Conservation (phyloP, 306 rosid genomes). For the Vachellia pachyceras region DNA sequence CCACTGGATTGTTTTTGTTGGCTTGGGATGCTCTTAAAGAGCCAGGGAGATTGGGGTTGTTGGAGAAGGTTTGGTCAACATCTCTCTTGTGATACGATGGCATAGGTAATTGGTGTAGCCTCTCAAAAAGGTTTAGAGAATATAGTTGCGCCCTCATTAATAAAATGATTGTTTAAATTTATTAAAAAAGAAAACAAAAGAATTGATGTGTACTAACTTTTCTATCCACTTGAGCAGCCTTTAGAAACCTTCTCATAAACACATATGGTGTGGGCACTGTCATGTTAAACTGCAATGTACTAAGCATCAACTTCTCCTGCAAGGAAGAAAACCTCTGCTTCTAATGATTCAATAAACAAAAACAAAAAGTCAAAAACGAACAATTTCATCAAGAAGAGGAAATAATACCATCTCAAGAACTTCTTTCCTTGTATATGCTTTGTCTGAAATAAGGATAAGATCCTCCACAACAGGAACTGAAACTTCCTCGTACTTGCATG, state of each 20-base stretch:
- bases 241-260: constrained; percentile 81
- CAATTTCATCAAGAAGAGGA: background rate
- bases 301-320: constrained; percentile 90
- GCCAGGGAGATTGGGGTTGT: too few relatives aligned
- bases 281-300: constrained; percentile 83
- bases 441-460: constrained; percentile 85
- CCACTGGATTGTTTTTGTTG: too few relatives aligned
- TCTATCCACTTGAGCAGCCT: constrained; percentile 89
- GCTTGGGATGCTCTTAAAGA: too few relatives aligned
- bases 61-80: too few relatives aligned
- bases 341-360: background rate
- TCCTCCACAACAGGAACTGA: constrained; percentile 89
- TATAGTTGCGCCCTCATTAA: too few relatives aligned
- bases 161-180: too few relatives aligned
- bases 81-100: too few relatives aligned
- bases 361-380: background rate
- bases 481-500: constrained; percentile 97
- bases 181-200: too few relatives aligned
- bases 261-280: constrained; percentile 92
- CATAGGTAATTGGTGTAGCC: too few relatives aligned
- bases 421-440: constrained; percentile 81
- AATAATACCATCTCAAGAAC: constrained; percentile 82
- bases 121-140: too few relatives aligned
- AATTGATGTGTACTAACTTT: constrained; percentile 49
- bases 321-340: constrained; percentile 24